Conservation (phyloP, 148 eudicot species). For the Salicornia ramosissima region DNA sequence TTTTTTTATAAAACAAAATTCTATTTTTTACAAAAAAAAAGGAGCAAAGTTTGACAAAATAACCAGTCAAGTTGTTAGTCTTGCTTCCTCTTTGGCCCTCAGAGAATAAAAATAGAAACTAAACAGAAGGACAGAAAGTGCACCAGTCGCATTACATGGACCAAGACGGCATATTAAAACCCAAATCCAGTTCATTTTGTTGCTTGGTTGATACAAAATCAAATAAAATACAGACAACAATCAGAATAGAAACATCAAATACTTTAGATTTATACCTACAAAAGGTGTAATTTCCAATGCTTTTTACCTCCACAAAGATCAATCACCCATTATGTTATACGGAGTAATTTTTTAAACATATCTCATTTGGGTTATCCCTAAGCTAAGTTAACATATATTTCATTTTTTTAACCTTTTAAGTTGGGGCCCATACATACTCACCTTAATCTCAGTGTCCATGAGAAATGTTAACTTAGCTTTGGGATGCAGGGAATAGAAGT, state of each 20-base stretch:
- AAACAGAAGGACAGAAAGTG: slow-evolving; percentile 19
- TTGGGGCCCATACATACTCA: not conserved
- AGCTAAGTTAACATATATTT: not conserved
- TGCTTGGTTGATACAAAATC: slow-evolving; percentile 31
- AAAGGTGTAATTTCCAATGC: slow-evolving; percentile 35
- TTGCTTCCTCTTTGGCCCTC: slow-evolving; percentile 14
- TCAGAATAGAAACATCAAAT: slow-evolving; percentile 47
- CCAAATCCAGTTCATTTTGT: slow-evolving; percentile 42
- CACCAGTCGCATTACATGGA: slow-evolving; percentile 29
- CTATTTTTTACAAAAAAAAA: too few relatives aligned
- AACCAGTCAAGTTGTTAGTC: not conserved
- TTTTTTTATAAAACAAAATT: not conserved
- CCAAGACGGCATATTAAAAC: slow-evolving; percentile 29
- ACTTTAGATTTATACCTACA: slow-evolving; percentile 29
- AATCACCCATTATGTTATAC: not conserved
- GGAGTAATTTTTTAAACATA: too few relatives aligned
- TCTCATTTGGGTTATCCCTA: not conserved
- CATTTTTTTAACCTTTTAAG: not conserved
- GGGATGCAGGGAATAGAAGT: not conserved
- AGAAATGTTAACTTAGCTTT: not conserved
- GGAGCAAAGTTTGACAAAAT: slow-evolving; percentile 16
- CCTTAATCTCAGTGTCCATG: not conserved
- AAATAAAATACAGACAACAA: slow-evolving; percentile 28
- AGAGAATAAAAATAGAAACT: slow-evolving; percentile 30
- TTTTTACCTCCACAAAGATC: slow-evolving; percentile 24